A percentile compares a stretch with the other conserved stretches of the same genome.
phyloP scores from a whole-genome alignment of 371 early-diverging fungal genomes.

The Syncephalis fuscata region DNA sequence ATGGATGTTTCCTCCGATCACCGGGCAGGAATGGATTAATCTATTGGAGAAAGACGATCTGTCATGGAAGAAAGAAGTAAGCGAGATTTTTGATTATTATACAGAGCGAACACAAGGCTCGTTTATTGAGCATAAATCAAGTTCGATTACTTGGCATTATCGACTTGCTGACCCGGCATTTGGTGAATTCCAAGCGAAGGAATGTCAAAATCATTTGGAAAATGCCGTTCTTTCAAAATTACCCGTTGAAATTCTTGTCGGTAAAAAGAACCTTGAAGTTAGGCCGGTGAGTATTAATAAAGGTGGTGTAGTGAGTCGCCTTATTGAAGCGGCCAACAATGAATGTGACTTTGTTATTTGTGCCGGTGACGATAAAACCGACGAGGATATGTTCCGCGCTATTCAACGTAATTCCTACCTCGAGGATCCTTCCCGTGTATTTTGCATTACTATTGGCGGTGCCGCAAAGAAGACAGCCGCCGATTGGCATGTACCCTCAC shows the following conservation, averaged over 20 bases:
- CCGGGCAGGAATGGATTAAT: constrained; percentile 55
- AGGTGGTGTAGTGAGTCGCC: constrained; percentile 86
- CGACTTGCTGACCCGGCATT: constrained; percentile 71
- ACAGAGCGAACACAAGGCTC: constrained; percentile 77
- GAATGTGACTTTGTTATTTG: constrained; percentile 81
- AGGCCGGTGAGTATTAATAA: constrained; percentile 62
- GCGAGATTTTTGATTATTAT: constrained; percentile 75
- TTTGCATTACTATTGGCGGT: constrained; percentile 52
- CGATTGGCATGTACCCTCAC: constrained; percentile 35
- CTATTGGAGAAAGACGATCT: constrained; percentile 64
- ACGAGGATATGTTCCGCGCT: constrained; percentile 89
- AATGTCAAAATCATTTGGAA: constrained; percentile 83
- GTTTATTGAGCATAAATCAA: constrained; percentile 73
- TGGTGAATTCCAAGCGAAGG: constrained; percentile 65
- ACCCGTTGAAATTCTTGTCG: constrained; percentile 85
- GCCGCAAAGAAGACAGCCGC: constrained; percentile 67
- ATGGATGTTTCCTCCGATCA: constrained; percentile 21
- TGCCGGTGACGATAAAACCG: constrained; percentile 93
- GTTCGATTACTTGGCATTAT: constrained; percentile 84
- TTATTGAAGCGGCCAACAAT: constrained; percentile 29
- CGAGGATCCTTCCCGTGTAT: constrained; percentile 17
- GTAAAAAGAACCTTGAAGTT: constrained; percentile 94
- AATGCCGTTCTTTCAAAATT: constrained; percentile 72
- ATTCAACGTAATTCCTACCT: constrained; percentile 17
- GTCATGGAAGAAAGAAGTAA: constrained; percentile 72